A percentile compares a stretch with the other conserved stretches of the same genome.
Evolutionary conservation across 441 rosid genomes (phyloP).

Genomic region (Erodium texanum): DNA sequence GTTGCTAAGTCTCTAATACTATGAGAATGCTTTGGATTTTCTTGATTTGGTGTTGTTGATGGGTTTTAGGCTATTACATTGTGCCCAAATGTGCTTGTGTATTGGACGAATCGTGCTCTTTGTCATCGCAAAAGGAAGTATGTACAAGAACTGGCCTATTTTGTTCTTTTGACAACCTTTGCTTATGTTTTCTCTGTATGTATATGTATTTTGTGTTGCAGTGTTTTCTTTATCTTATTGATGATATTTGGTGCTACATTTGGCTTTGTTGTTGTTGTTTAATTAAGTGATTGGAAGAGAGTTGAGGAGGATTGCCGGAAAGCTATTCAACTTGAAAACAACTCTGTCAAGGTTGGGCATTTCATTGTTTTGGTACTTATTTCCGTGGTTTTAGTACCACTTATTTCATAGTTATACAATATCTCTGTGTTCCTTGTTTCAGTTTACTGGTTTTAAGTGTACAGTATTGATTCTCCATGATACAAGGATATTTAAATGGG

Average conservation of each 20-base stretch:
- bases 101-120: constrained; percentile 90
- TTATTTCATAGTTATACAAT: neutral
- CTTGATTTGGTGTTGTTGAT: constrained; percentile 3
- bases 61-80: constrained; percentile 64
- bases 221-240: neutral
- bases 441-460: neutral
- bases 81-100: constrained; percentile 73
- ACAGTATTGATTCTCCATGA: neutral
- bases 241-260: neutral
- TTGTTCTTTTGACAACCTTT: neutral
- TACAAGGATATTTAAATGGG: neutral
- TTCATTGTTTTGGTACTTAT: neutral
- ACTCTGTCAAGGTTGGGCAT: constrained; percentile 57
- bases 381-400: neutral
- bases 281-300: constrained; percentile 63
- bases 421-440: neutral
- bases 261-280: constrained; percentile 11
- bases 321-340: constrained; percentile 61
- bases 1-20: too few species aligned
- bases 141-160: constrained; percentile 22
- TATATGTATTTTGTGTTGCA: neutral
- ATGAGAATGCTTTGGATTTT: too few species aligned
- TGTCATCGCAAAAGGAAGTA: constrained; percentile 84
- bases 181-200: neutral
- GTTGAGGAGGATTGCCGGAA: constrained; percentile 76